A percentile compares a stretch with the other conserved stretches of the same genome.
phyloP scores from a whole-genome alignment of 2,329 filamentous ascomycete species.

The Escovopsis sp. region DNA sequence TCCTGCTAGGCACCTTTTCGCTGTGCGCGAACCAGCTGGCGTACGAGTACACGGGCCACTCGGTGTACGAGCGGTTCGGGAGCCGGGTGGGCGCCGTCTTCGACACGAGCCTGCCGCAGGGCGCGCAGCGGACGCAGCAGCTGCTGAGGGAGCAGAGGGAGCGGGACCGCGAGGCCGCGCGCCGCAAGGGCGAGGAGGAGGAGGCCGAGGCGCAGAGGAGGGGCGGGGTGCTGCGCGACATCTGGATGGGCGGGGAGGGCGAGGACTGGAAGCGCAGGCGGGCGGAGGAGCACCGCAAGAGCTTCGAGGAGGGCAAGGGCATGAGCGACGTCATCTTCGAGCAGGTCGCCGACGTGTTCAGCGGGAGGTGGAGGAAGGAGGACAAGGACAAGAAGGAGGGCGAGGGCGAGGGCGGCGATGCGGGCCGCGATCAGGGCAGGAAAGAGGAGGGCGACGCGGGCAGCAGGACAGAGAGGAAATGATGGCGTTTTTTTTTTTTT shows the following conservation, averaged over 20 bases:
- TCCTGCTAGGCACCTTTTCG: conserved; percentile 35
- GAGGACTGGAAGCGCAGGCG: conserved; percentile 40
- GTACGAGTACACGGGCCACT: conserved; percentile 41
- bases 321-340: conserved; percentile 41
- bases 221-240: conserved; percentile 24
- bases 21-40: conserved; percentile 40
- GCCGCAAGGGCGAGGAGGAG: conserved; percentile 12
- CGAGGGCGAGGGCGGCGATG: conserved; percentile 5
- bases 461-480: conserved; percentile 79
- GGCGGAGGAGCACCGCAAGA: conserved; percentile 35
- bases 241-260: conserved; percentile 46
- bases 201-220: conserved; percentile 8
- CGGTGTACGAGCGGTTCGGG: conserved; percentile 32
- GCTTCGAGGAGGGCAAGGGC: conserved; percentile 39
- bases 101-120: conserved; percentile 41
- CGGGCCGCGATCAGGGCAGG: conserved; percentile 8
- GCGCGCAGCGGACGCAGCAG: conserved; percentile 31
- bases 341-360: conserved; percentile 40
- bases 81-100: conserved; percentile 30
- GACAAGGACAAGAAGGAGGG: conserved; percentile 13
- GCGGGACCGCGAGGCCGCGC: conserved; percentile 12
- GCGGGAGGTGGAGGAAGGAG: conserved; percentile 20
- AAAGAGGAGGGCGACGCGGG: conserved; percentile 31
- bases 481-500: neutral
- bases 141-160: conserved; percentile 32